phyloP scores from a whole-genome alignment of 495 filamentous ascomycete species.

The Hyaloscypha hepaticicola region DNA sequence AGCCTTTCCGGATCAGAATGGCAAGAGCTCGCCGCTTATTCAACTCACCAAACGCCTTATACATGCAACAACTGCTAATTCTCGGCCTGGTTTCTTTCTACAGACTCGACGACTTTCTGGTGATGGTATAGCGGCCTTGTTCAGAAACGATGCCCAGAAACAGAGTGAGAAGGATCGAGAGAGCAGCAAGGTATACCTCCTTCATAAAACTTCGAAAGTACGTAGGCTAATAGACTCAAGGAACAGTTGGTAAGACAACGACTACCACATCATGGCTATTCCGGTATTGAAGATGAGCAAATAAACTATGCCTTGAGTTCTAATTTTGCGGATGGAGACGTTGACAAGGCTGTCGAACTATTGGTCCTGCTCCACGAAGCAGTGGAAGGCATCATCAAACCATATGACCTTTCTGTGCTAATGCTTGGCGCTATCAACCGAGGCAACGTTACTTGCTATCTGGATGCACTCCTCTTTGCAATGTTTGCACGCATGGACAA shows the following conservation, averaged over 20 bases:
- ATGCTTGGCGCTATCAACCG: slow-evolving; percentile 88
- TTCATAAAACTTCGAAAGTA: background rate
- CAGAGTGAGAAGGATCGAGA: slow-evolving; percentile 54
- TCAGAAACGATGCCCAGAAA: slow-evolving; percentile 52
- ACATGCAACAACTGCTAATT: slow-evolving; percentile 39
- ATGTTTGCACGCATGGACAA: slow-evolving; percentile 91
- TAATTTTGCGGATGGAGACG: slow-evolving; percentile 64
- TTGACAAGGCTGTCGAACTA: slow-evolving; percentile 72
- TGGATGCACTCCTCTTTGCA: slow-evolving; percentile 89
- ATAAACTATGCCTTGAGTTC: slow-evolving; percentile 68
- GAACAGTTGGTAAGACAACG: slow-evolving; percentile 53
- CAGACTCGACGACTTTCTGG: slow-evolving; percentile 39
- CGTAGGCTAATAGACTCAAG: slow-evolving; percentile 35
- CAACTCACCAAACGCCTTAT: slow-evolving; percentile 28
- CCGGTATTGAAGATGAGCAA: slow-evolving; percentile 57
- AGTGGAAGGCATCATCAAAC: slow-evolving; percentile 74
- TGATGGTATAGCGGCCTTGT: slow-evolving; percentile 41
- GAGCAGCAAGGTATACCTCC: slow-evolving; percentile 42
- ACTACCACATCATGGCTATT: slow-evolving; percentile 52
- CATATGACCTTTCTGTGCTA: slow-evolving; percentile 64
- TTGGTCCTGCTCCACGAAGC: slow-evolving; percentile 74
- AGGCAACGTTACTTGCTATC: slow-evolving; percentile 82
- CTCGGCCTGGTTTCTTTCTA: slow-evolving; percentile 32
- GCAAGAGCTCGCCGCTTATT: slow-evolving; percentile 33
- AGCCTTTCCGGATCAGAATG: slow-evolving; percentile 29